Evolutionary conservation across 495 filamentous ascomycete species (phyloP), one percentile per base, ranked within the genome.

Genomic region (Hapsidospora chrysogenum): DNA sequence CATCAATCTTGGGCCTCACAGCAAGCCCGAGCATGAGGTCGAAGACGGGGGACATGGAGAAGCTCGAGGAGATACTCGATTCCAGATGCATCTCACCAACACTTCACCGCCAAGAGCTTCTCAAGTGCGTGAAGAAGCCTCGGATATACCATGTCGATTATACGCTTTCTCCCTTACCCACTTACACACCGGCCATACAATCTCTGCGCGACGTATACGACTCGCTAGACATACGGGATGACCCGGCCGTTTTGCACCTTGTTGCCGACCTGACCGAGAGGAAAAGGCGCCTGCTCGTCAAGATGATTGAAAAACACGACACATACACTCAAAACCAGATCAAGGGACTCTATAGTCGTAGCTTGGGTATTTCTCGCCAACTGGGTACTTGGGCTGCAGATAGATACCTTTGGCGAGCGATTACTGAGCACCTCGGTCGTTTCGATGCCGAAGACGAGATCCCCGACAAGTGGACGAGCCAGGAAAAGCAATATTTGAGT

Each of bases 1-100:
- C 89, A 0, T 56, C 60, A 9, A 85, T 95, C 35, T 57, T 95
- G 7, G 87, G 86, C 4, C 65, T 96, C 2, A 85, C 81, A 14
- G 87, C 87, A 0, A 92, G 82, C 44, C 87, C 87, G 0, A 61
- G 86, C 8, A 70, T 80, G 38, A 66, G 62, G 51, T 59, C 64
- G 38, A 61, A 64, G 19, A 49, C 61, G 4, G 42, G 48, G 0
- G 63, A 60, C 23, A 52, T 86, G 11, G 51, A 60, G 19, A 49
- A 43, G 8, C 72, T 96, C 15, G 87, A 96, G 48, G 33, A 61
- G 16, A 92, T 82, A 41, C 53, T 96, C 14, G 67, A 89, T 46
- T 70, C 85, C 1, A 56, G 78, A 8, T 76, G 78, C 38, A 74
- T 60, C 32, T 79, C 78, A 1, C 87, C 87, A 1, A 74, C 61